Percentiles rank a stretch among this genome's conserved stretches.
Conservation (phyloP, 495 filamentous ascomycete genomes). For the Cryomyces minteri region DNA sequence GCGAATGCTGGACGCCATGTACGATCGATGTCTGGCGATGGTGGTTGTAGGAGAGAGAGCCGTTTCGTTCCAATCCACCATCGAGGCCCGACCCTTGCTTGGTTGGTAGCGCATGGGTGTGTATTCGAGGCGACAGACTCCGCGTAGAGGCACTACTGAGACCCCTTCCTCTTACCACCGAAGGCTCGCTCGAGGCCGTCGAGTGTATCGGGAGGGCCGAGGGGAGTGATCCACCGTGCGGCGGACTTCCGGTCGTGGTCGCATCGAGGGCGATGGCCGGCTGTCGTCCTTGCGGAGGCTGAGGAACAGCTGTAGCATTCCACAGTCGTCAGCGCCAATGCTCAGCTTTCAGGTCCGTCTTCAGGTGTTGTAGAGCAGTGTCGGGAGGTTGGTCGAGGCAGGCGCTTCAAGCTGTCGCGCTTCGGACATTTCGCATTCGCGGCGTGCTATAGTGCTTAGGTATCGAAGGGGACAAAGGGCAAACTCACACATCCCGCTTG, state of each 20-base stretch:
- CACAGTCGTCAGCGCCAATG: too few relatives aligned
- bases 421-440: too few relatives aligned
- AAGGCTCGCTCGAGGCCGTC: slow-evolving; percentile 12
- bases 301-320: slow-evolving; percentile 9
- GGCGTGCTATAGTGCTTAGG: too few relatives aligned
- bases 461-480: too few relatives aligned
- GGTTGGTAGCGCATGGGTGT: slow-evolving; percentile 9
- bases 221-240: slow-evolving; percentile 10
- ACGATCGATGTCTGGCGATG: slow-evolving; percentile 90
- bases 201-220: slow-evolving; percentile 6
- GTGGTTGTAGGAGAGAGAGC: slow-evolving; percentile 62
- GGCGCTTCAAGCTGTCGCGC: too few relatives aligned
- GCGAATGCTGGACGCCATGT: slow-evolving; percentile 83
- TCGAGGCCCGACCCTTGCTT: slow-evolving; percentile 7
- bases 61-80: slow-evolving; percentile 42
- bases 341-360: too few relatives aligned
- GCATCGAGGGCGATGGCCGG: not conserved
- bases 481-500: too few relatives aligned
- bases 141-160: slow-evolving; percentile 12
- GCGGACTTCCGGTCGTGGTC: slow-evolving; percentile 2
- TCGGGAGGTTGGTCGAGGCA: too few relatives aligned
- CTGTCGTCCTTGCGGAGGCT: slow-evolving; percentile 9
- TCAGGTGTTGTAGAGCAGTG: too few relatives aligned
- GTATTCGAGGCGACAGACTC: slow-evolving; percentile 13
- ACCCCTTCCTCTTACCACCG: slow-evolving; percentile 16